phyloP scores from a whole-genome alignment of 495 filamentous ascomycete species.

The Penicillium ucsense region DNA sequence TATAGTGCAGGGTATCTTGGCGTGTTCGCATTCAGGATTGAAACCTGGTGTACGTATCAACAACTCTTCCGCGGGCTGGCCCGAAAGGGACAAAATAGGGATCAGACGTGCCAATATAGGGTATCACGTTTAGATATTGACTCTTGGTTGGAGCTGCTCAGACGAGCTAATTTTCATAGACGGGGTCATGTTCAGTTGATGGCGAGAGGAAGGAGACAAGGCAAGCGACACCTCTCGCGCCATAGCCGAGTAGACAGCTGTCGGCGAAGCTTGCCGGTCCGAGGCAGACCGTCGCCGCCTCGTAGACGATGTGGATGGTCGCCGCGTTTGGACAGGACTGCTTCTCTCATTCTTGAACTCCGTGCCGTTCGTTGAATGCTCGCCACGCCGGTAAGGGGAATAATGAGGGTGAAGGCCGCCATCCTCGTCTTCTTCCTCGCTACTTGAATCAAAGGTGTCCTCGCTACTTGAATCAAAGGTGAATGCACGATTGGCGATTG shows the following conservation, averaged over 20 bases:
- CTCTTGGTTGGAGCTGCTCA: slow-evolving; percentile 10
- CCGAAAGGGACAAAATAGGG: too few relatives aligned
- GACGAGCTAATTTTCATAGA: slow-evolving; percentile 11
- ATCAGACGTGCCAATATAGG: too few relatives aligned
- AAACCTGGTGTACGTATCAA: too few relatives aligned
- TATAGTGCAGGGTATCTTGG: too few relatives aligned
- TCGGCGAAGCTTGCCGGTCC: slow-evolving; percentile 7
- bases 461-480: slow-evolving; percentile 18
- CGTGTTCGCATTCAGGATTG: too few relatives aligned
- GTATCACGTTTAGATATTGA: too few relatives aligned
- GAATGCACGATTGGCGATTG: slow-evolving; percentile 6
- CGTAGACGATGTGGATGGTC: slow-evolving; percentile 14
- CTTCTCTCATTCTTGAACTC: slow-evolving; percentile 1
- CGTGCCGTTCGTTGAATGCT: slow-evolving; percentile 6
- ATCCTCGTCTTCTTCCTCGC: slow-evolving; percentile 19
- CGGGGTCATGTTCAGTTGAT: slow-evolving; percentile 24
- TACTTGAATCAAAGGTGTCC: slow-evolving; percentile 16
- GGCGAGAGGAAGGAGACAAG: slow-evolving; percentile 20
- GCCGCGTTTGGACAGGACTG: slow-evolving; percentile 13
- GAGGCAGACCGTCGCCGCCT: slow-evolving; percentile 5
- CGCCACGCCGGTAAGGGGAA: slow-evolving; percentile 7
- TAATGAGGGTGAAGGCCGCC: slow-evolving; percentile 1
- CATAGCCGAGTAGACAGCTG: slow-evolving; percentile 8
- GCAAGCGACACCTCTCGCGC: slow-evolving; percentile 16
- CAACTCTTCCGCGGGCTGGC: too few relatives aligned